Percentiles rank a stretch among this genome's conserved stretches.
Evolutionary conservation across 371 early-diverging fungal genomes (phyloP).

Genomic region (Syncephalis plumigaleata): DNA sequence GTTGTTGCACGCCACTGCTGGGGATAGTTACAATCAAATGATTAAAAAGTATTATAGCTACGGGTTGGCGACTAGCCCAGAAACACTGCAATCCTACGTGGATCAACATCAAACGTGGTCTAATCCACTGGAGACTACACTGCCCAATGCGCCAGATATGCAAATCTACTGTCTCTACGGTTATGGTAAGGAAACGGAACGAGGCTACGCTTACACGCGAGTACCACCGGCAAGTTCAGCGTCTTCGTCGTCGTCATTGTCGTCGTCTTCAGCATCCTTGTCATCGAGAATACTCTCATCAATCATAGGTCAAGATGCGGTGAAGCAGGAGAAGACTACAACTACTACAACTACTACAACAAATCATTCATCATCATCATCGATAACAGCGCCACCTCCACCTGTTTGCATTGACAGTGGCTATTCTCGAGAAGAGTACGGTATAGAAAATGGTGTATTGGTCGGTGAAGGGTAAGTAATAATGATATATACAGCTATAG

Average conservation of each 20-base stretch:
- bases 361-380: slow-evolving; percentile 6
- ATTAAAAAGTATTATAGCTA: slow-evolving; percentile 39
- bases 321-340: slow-evolving; percentile 11
- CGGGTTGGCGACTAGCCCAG: slow-evolving; percentile 25
- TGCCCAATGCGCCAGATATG: slow-evolving; percentile 69
- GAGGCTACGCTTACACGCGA: slow-evolving; percentile 38
- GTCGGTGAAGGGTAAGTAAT: slow-evolving; percentile 24
- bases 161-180: slow-evolving; percentile 77
- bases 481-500: background rate
- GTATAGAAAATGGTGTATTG: slow-evolving; percentile 31
- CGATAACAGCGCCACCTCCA: background rate
- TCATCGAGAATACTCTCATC: no score
- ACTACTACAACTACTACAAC: slow-evolving; percentile 9
- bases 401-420: slow-evolving; percentile 19
- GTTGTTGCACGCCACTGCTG: slow-evolving; percentile 28
- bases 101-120: slow-evolving; percentile 54
- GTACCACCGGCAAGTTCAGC: no score
- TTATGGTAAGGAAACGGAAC: slow-evolving; percentile 57
- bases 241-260: no score
- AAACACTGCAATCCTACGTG: slow-evolving; percentile 9
- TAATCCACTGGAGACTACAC: slow-evolving; percentile 66
- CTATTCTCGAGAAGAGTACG: slow-evolving; percentile 15
- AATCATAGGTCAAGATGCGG: slow-evolving; percentile 10
- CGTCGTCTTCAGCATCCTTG: no score
- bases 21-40: slow-evolving; percentile 23